These are phyloP conservation scores for Pisolithus thermaeus DNA, from an alignment of 1,284 basidiomycete species.

Conservation along the genomic window DNA sequence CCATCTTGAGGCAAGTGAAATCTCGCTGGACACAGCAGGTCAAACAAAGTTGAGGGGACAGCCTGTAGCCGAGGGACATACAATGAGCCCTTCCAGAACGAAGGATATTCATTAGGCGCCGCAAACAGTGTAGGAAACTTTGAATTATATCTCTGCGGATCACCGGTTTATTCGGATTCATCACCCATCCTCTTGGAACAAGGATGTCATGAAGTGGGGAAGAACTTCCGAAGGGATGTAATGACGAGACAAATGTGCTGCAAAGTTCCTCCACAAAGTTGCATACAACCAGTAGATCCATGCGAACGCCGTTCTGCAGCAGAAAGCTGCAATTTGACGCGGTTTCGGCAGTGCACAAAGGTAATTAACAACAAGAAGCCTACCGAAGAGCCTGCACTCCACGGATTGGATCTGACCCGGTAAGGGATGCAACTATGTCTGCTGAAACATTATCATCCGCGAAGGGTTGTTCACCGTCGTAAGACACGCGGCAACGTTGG, in stretches of 20 bases:
- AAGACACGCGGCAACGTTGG: neutral
- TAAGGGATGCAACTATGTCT: too few species aligned
- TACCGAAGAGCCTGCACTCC: neutral
- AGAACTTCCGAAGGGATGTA: conserved; percentile 5
- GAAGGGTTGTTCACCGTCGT: neutral
- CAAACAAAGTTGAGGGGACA: neutral
- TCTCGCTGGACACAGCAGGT: neutral
- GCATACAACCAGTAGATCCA: conserved; percentile 41
- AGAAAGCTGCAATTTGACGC: neutral
- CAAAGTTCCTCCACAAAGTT: conserved; percentile 41
- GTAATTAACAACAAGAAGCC: neutral
- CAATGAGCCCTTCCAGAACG: neutral
- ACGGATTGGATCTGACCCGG: too few species aligned
- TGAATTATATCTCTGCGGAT: neutral
- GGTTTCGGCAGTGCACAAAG: neutral
- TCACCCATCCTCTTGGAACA: neutral
- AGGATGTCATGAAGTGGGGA: neutral
- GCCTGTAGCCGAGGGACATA: neutral
- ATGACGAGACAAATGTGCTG: conserved; percentile 31
- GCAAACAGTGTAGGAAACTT: neutral
- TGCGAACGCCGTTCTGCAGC: neutral
- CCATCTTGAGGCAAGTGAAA: neutral
- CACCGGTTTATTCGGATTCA: neutral
- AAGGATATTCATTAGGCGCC: neutral
- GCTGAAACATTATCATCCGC: neutral